Percentiles rank a stretch among this genome's conserved stretches.
Evolutionary conservation across 768 basidiomycete species (phyloP).

Genomic region (Mycena rosella): DNA sequence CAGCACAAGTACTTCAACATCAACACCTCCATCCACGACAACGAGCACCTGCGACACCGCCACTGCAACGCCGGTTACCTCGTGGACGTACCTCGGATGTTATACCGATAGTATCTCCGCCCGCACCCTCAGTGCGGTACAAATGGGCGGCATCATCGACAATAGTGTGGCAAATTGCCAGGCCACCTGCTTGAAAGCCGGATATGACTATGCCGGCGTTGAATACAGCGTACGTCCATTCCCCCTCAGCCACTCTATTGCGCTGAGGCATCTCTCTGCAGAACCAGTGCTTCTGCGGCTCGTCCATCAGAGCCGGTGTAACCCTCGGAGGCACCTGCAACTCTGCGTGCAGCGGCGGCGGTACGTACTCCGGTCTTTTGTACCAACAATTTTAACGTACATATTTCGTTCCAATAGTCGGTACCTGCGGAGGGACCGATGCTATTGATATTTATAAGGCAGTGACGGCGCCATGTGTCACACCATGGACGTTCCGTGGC

Average conservation of each 20-base stretch:
- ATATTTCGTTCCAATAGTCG: too few relatives aligned
- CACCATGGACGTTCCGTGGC: slow-evolving; percentile 8
- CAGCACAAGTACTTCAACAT: neutral
- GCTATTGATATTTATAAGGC: neutral
- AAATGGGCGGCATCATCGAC: neutral
- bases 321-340: neutral
- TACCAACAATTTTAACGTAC: too few relatives aligned
- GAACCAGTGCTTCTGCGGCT: slow-evolving; percentile 15
- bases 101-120: slow-evolving; percentile 1
- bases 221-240: neutral
- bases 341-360: slow-evolving; percentile 7
- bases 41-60: slow-evolving; percentile 7
- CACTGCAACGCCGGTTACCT: neutral
- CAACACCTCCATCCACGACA: neutral
- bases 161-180: neutral
- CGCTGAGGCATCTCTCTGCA: neutral
- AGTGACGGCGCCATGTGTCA: neutral
- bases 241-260: neutral
- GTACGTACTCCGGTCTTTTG: neutral
- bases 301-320: slow-evolving; percentile 5
- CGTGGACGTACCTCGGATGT: slow-evolving; percentile 19
- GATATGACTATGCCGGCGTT: neutral
- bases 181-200: neutral
- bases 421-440: too few relatives aligned
- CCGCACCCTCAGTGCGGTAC: neutral